phyloP scores from a whole-genome alignment of 2,329 filamentous ascomycete species.

The Paraconiothyrium brasiliense region DNA sequence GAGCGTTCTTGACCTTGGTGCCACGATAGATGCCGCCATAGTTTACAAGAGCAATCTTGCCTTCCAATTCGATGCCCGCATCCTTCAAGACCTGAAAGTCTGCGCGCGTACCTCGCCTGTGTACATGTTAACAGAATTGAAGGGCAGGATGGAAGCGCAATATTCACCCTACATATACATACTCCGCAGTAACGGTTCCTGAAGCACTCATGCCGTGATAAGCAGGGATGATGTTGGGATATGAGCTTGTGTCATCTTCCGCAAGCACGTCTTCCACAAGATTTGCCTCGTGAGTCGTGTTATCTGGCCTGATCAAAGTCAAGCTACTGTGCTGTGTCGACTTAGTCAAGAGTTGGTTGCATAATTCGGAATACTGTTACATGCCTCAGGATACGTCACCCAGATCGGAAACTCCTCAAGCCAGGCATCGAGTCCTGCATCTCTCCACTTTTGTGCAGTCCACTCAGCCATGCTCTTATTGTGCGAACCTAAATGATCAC shows the following conservation, averaged over 20 bases:
- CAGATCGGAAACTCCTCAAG: slow-evolving; percentile 32
- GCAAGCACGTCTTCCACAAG: slow-evolving; percentile 31
- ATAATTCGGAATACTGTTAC: not conserved
- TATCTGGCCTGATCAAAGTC: slow-evolving; percentile 25
- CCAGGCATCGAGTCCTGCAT: slow-evolving; percentile 29
- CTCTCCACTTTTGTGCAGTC: slow-evolving; percentile 34
- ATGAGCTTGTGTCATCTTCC: slow-evolving; percentile 34
- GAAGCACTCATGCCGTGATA: slow-evolving; percentile 55
- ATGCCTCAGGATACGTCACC: slow-evolving; percentile 31
- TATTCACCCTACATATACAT: slow-evolving; percentile 53
- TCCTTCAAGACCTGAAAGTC: slow-evolving; percentile 52
- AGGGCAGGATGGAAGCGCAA: not conserved
- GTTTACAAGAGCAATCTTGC: slow-evolving; percentile 54
- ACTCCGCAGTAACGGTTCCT: slow-evolving; percentile 52
- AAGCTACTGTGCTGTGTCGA: slow-evolving; percentile 22
- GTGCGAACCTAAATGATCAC: slow-evolving; percentile 37
- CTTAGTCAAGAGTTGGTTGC: not conserved
- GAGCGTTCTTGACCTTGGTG: slow-evolving; percentile 55
- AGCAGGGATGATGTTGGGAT: slow-evolving; percentile 46
- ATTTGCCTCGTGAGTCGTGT: slow-evolving; percentile 25
- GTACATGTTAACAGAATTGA: not conserved
- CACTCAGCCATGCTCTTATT: slow-evolving; percentile 43
- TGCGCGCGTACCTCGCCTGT: slow-evolving; percentile 35
- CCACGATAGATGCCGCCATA: slow-evolving; percentile 54
- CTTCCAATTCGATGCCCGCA: slow-evolving; percentile 51